These are phyloP conservation scores for Ramaria sp. DNA, from an alignment of 768 basidiomycete genomes.

Conservation along the genomic window DNA sequence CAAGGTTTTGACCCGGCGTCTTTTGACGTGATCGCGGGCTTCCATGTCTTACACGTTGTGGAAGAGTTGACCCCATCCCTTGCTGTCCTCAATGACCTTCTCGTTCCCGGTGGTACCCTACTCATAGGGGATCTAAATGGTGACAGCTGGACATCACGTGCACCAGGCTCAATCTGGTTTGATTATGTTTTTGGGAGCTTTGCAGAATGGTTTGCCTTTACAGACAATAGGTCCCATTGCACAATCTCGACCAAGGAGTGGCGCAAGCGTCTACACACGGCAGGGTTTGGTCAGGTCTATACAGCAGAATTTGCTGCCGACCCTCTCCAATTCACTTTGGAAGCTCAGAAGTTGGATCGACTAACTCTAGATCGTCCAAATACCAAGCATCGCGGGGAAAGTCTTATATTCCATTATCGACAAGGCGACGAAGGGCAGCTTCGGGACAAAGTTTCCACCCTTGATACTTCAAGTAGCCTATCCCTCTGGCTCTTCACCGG, in stretches of 20 bases:
- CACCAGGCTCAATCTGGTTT: slow-evolving; percentile 10
- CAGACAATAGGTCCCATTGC: slow-evolving; percentile 8
- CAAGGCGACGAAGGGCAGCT: slow-evolving; percentile 14
- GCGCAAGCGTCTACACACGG: not conserved
- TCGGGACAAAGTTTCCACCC: slow-evolving; percentile 9
- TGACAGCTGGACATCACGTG: slow-evolving; percentile 3
- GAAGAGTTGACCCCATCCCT: slow-evolving; percentile 7
- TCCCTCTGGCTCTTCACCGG: slow-evolving; percentile 21
- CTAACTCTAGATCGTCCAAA: not conserved
- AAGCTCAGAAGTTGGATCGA: not conserved
- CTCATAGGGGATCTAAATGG: slow-evolving; percentile 12
- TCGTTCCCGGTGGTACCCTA: slow-evolving; percentile 13
- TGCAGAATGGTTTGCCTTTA: slow-evolving; percentile 12
- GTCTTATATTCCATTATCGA: slow-evolving; percentile 10
- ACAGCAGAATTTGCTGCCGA: slow-evolving; percentile 1
- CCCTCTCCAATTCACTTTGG: slow-evolving; percentile 7
- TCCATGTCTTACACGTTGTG: slow-evolving; percentile 14
- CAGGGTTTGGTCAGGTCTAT: not conserved
- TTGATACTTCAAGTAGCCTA: slow-evolving; percentile 9
- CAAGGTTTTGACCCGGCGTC: slow-evolving; percentile 11
- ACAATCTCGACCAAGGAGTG: not conserved
- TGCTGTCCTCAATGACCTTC: slow-evolving; percentile 7
- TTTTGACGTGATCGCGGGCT: slow-evolving; percentile 13
- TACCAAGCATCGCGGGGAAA: not conserved
- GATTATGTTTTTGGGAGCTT: slow-evolving; percentile 11